Base-by-base conservation (phyloP, 2,329 filamentous ascomycete species). In the Diaporthe citrichinensis region DNA sequence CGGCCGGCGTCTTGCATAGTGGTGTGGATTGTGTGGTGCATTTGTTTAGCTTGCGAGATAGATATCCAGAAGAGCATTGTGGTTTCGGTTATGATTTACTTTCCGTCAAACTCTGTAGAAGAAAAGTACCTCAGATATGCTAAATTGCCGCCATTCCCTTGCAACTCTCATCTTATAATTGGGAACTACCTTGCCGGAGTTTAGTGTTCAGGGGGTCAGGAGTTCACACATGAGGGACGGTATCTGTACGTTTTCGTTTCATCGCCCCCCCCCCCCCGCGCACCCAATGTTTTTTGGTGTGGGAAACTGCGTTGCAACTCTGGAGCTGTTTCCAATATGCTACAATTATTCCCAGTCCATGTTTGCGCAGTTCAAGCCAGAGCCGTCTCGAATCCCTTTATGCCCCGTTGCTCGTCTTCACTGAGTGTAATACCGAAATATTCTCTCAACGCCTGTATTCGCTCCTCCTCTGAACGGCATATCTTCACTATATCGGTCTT, bases 341-440 rank as follows among this genome's bases (percentile, higher is more conserved):
- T 49, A 34, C 17, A 6, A n/a, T 31, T 12, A 9, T 23, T n/a
- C 2, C 25, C 15, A n/a, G 17, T 31, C 9, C 28, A 25, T 25
- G n/a, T n/a, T 61, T 6, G 14, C 2, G 23, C 36, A 28, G 8
- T 34, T 25, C 28, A 25, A n/a, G 14, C 78, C 71, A 90, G 80
- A 81, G 90, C 87, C 2, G 87, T 86, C 28, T 79, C 79, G 79
- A 87, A 83, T 2, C 90, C 90, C 71, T 79, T 84, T 51, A 92
- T 90, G 4, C 86, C 89, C 39, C 81, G 79, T 49, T 81, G 84
- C 80, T 92, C 90, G 77, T 89, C 85, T 2, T 85, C 82, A 3
- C 83, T 86, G 76, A 92, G 81, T 41, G 83, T 81, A 77, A 92
- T 87, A 15, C 84, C 87, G 82, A 92, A 91, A 79, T 85, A 86